phyloP scores from a whole-genome alignment of 345 rosid genomes.

The Luvunga scandens region DNA sequence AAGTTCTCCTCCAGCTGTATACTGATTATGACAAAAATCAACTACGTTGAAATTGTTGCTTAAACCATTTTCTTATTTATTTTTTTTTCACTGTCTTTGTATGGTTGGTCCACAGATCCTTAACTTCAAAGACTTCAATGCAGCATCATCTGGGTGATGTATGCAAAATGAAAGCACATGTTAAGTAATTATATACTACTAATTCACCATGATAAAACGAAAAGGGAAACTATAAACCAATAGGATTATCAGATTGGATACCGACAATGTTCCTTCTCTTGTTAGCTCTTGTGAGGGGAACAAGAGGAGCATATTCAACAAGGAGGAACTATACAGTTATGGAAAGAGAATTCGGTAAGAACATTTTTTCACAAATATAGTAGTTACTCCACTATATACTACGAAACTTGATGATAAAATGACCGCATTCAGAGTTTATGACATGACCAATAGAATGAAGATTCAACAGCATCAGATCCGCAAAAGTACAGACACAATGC shows the following conservation, averaged over 20 bases:
- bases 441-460: neutral
- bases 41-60: neutral
- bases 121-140: neutral
- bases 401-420: neutral
- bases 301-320: constrained; percentile 6
- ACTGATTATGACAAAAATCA: too few species aligned
- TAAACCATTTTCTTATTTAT: neutral
- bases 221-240: too few species aligned
- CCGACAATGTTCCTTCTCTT: neutral
- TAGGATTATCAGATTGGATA: too few species aligned
- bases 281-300: constrained; percentile 11
- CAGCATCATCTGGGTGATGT: neutral
- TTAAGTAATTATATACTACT: neutral
- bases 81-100: neutral
- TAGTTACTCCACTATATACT: neutral
- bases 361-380: neutral
- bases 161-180: neutral
- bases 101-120: neutral
- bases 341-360: neutral
- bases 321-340: neutral
- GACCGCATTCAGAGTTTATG: neutral
- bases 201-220: too few species aligned
- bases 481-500: neutral
- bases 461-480: neutral
- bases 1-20: neutral